Percentiles rank a stretch among this genome's conserved stretches.
These are phyloP conservation scores for Malus fusca DNA, from an alignment of 306 rosid species.

Conservation along the genomic window DNA sequence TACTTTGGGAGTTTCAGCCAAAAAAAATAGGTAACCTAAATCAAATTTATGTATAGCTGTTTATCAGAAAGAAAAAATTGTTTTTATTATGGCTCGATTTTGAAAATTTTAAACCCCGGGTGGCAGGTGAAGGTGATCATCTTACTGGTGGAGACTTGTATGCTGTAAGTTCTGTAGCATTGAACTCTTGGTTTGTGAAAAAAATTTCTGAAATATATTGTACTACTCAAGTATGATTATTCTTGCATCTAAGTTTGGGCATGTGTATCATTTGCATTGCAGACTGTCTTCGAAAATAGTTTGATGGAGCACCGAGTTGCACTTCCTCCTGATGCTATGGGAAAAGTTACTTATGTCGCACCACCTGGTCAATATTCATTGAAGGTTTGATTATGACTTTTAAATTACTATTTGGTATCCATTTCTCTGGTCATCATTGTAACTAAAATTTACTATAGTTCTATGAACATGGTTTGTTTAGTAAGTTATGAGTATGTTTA, in stretches of 20 bases:
- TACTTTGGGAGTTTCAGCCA: constrained; percentile 92
- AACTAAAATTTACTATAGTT: neutral
- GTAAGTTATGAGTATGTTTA: neutral
- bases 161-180: constrained; percentile 59
- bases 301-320: constrained; percentile 86
- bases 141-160: constrained; percentile 94
- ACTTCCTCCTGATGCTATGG: constrained; percentile 96
- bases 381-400: constrained; percentile 41
- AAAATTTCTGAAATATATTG: neutral
- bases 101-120: constrained; percentile 12
- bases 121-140: constrained; percentile 86
- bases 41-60: neutral
- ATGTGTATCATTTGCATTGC: constrained; percentile 26
- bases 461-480: neutral
- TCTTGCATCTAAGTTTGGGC: constrained; percentile 11
- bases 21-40: constrained; percentile 60
- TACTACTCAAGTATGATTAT: neutral
- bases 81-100: neutral
- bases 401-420: neutral
- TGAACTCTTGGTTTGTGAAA: constrained; percentile 14
- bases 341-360: constrained; percentile 83
- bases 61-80: neutral
- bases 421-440: neutral
- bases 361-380: constrained; percentile 93
- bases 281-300: constrained; percentile 90